Base-by-base conservation (phyloP, 176 grass and related monocot genomes). In the Musa acuminata region DNA sequence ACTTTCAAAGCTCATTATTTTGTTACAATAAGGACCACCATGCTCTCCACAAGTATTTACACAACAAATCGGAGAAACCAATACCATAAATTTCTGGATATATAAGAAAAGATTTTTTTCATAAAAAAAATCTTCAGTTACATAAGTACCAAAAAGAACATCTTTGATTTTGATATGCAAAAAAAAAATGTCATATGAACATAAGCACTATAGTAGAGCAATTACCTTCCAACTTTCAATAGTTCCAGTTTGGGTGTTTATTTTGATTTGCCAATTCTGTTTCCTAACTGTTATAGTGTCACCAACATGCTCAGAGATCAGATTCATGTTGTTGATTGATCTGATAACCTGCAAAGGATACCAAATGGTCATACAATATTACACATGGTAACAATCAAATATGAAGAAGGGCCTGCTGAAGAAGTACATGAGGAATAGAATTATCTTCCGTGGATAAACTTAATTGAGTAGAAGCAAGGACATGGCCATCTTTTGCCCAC, bases 221-320 rank as follows among this genome's bases (percentile, higher is more conserved):
- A 67, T 58, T 85, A 98, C 94, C 90, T 93, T 88, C 94, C 90
- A 98, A 48, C 84, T 93, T 62, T 93, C 90, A 75, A 98, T 91
- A 70, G 83, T 98, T 85, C 94, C 94, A 16, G 81, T 71, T 54
- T 67, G 80, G 71, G 84, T 88, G 75, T 98, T 93, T 11, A 98
- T 19, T 87, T 89, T 88, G 75, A 98, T 93, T 82, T 91, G 58
- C 90, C 94, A 98, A 4, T 80, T 82, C 48, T 79, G 81, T 75
- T 93, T 93, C 55, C 77, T 79, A 72, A 93, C 80, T 51, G 76
- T 78, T 65, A 98, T 23, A 80, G 43, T 82, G 68, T 98, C 80
- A 50, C 85, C 87, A 78, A 85, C 72, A 79, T 16, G 17, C 63
- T 98, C 72, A 64, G 71, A 74, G 10, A 69, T 11, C 68, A 98